Evolutionary conservation across 169 alveolate species (phyloP).

Genomic region (Eimeria necatrix): DNA sequence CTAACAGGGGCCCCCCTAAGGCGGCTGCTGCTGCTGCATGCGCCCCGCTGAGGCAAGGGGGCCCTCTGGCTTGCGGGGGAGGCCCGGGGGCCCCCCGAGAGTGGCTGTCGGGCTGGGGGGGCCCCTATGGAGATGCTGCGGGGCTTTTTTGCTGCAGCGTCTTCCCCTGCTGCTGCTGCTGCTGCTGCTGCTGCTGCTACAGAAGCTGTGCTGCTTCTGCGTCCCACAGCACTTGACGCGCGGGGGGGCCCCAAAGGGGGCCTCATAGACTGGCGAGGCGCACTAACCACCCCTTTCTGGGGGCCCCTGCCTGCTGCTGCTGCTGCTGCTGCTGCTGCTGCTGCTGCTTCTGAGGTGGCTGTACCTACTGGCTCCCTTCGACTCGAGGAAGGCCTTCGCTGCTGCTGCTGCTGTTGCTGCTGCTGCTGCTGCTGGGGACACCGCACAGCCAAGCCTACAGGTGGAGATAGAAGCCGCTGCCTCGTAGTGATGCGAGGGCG

Average conservation of each 20-base stretch:
- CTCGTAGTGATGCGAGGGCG: too few species aligned
- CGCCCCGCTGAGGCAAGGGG: neutral
- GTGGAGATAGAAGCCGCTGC: too few species aligned
- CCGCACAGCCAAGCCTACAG: too few species aligned
- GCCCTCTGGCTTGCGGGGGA: neutral
- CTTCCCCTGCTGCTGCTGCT: neutral
- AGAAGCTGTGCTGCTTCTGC: neutral
- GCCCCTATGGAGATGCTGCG: conserved; percentile 6
- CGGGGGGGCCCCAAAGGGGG: neutral
- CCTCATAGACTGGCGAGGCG: neutral
- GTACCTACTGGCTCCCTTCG: neutral
- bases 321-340: conserved; percentile 2
- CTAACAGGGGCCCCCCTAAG: neutral
- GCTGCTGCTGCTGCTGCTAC: neutral
- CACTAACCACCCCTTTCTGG: neutral
- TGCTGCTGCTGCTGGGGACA: too few species aligned
- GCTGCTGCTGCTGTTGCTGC: neutral
- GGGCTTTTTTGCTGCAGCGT: neutral
- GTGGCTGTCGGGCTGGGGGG: too few species aligned
- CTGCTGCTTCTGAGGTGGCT: neutral
- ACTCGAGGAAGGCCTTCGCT: neutral
- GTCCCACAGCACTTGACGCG: neutral
- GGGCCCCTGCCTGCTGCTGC: neutral
- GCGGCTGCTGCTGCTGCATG: neutral
- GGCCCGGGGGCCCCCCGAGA: neutral